Conservation (phyloP, 2,329 filamentous ascomycete genomes). For the Colletotrichum orchidophilum region DNA sequence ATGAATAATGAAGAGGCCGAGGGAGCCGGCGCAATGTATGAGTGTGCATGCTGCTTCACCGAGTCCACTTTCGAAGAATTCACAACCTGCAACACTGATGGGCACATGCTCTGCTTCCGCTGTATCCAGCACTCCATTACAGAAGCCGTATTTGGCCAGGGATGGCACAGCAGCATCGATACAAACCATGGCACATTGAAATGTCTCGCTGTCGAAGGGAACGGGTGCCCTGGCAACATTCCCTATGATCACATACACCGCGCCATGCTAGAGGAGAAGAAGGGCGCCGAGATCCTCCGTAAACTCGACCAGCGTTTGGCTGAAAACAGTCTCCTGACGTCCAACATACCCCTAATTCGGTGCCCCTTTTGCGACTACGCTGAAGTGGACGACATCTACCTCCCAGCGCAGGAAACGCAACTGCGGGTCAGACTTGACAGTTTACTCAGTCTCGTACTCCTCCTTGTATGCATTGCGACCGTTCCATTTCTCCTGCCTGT, state of each 20-base stretch:
- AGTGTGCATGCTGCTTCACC: conserved; percentile 83
- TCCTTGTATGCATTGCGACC: conserved; percentile 62
- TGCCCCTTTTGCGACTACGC: conserved; percentile 95
- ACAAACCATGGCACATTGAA: conserved; percentile 76
- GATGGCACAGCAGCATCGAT: conserved; percentile 85
- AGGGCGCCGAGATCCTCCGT: conserved; percentile 75
- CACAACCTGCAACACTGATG: conserved; percentile 73
- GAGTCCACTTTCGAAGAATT: conserved; percentile 78
- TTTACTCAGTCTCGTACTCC: conserved; percentile 57
- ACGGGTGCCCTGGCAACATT: conserved; percentile 80
- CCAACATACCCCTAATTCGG: conserved; percentile 77
- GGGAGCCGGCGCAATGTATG: conserved; percentile 63
- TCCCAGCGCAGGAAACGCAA: conserved; percentile 62
- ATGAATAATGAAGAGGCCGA: conserved; percentile 70
- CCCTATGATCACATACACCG: conserved; percentile 74
- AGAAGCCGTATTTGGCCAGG: conserved; percentile 92
- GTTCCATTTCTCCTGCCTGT: conserved; percentile 66
- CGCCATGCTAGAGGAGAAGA: conserved; percentile 75
- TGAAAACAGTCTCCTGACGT: conserved; percentile 78
- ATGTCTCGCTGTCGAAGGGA: conserved; percentile 80
- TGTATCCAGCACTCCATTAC: conserved; percentile 85
- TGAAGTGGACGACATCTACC: conserved; percentile 82
- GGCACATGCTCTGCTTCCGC: conserved; percentile 80
- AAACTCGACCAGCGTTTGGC: conserved; percentile 84
- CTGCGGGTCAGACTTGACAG: conserved; percentile 66